These are phyloP conservation scores for Diaporthe aspalathi DNA, from an alignment of 2,329 filamentous ascomycete genomes.

Conservation along the genomic window DNA sequence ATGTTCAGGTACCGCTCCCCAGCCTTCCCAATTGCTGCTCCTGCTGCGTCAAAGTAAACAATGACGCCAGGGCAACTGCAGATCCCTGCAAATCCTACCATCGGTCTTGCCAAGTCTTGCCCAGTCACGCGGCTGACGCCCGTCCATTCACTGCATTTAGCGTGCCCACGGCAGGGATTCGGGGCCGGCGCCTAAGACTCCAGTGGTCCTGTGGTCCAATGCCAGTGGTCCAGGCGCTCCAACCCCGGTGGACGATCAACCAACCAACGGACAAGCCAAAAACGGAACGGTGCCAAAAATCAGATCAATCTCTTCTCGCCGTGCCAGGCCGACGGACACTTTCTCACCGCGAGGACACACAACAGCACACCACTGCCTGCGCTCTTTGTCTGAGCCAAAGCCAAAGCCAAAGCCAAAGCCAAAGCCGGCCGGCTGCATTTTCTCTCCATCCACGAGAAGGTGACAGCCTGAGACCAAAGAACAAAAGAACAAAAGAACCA, in stretches of 20 bases:
- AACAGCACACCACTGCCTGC: slow-evolving; percentile 1
- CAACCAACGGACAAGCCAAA: background rate
- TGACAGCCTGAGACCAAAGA: too few relatives aligned
- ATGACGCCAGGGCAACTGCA: slow-evolving; percentile 40
- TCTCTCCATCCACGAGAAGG: background rate
- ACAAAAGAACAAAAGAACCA: too few relatives aligned
- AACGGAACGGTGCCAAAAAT: slow-evolving; percentile 8
- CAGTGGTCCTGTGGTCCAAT: too few relatives aligned
- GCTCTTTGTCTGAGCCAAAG: slow-evolving; percentile 22
- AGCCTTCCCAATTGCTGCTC: slow-evolving; percentile 37
- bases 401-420: background rate
- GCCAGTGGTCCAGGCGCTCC: slow-evolving; percentile 35
- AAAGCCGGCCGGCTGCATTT: background rate
- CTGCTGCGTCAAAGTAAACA: slow-evolving; percentile 40
- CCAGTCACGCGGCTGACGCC: background rate
- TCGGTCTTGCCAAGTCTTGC: background rate
- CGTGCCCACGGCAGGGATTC: background rate
- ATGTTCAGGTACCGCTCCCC: slow-evolving; percentile 32
- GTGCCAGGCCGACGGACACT: slow-evolving; percentile 1
- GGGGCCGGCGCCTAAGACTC: too few relatives aligned
- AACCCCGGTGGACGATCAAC: background rate
- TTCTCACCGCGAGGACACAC: background rate
- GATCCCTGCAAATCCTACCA: slow-evolving; percentile 33
- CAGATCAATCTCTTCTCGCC: slow-evolving; percentile 28
- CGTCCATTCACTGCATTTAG: background rate